Conservation (phyloP, 768 basidiomycete genomes). For the Termitomyces sp. region DNA sequence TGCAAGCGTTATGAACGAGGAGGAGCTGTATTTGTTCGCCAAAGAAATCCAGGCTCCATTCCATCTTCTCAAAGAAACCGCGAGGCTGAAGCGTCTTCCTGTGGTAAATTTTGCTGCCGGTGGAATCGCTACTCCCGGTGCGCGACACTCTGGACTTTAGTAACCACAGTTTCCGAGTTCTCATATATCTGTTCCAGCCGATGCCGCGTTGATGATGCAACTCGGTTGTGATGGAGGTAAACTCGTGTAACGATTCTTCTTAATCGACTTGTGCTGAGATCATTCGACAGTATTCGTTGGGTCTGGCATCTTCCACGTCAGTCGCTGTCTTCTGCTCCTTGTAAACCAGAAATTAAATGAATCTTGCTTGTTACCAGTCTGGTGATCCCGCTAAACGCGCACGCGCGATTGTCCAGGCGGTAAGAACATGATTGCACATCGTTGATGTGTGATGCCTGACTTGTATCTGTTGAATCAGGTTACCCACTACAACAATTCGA, state of each 20-base stretch:
- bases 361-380: conserved; percentile 44
- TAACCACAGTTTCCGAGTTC: not conserved
- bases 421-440: conserved; percentile 27
- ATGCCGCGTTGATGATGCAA: conserved; percentile 99
- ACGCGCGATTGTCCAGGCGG: conserved; percentile 93
- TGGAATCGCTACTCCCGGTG: conserved; percentile 88
- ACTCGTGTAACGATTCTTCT: conserved; percentile 19
- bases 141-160: conserved; percentile 11
- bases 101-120: conserved; percentile 98
- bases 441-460: conserved; percentile 7
- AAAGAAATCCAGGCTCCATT: conserved; percentile 93
- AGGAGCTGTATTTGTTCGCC: conserved; percentile 91
- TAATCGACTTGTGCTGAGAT: conserved; percentile 1
- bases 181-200: conserved; percentile 45
- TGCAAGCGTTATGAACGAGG: conserved; percentile 87
- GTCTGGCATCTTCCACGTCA: conserved; percentile 92
- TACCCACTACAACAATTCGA: conserved; percentile 94
- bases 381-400: conserved; percentile 93
- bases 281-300: conserved; percentile 83
- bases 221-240: conserved; percentile 93
- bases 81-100: conserved; percentile 87
- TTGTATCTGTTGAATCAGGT: conserved; percentile 40
- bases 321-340: conserved; percentile 21
- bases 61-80: conserved; percentile 94
- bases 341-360: not conserved